Percentiles rank a stretch among this genome's conserved stretches.
phyloP scores from a whole-genome alignment of 345 rosid genomes.

The Odontarrhena argentea region DNA sequence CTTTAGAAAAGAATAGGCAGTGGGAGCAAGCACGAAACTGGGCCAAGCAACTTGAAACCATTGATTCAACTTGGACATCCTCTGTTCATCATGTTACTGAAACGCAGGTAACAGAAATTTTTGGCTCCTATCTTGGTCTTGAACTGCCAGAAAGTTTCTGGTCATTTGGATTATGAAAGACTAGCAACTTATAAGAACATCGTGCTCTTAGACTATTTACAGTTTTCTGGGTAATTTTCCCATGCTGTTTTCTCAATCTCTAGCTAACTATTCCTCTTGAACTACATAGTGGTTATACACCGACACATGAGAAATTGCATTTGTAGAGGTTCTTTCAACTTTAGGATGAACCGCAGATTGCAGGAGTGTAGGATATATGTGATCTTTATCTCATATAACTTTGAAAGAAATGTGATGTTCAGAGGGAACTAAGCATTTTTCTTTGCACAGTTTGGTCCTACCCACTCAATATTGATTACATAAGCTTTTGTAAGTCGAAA shows the following conservation, averaged over 20 bases:
- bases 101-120: slow-evolving; percentile 70
- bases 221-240: slow-evolving; percentile 17
- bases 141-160: slow-evolving; percentile 26
- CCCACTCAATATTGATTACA: slow-evolving; percentile 11
- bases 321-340: slow-evolving; percentile 24
- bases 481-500: slow-evolving; percentile 25
- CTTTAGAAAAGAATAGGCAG: slow-evolving; percentile 76
- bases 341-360: slow-evolving; percentile 20
- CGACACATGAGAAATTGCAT: slow-evolving; percentile 9
- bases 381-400: slow-evolving; percentile 17
- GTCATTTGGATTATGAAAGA: slow-evolving; percentile 19
- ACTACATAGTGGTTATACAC: slow-evolving; percentile 20
- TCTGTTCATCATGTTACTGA: slow-evolving; percentile 88
- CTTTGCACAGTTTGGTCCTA: slow-evolving; percentile 9
- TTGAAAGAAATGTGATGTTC: slow-evolving; percentile 9
- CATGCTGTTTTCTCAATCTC: slow-evolving; percentile 9
- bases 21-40: slow-evolving; percentile 99
- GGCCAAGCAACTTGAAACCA: slow-evolving; percentile 95
- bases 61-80: slow-evolving; percentile 85
- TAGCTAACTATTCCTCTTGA: slow-evolving; percentile 16
- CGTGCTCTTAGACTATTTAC: slow-evolving; percentile 25
- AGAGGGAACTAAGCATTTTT: slow-evolving; percentile 16
- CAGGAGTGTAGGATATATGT: slow-evolving; percentile 24
- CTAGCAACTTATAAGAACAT: slow-evolving; percentile 28
- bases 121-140: slow-evolving; percentile 25